Evolutionary conservation across 2,329 filamentous ascomycete species (phyloP), one percentile per base, ranked within the genome.

Genomic region (Fusarium guadeloupense): DNA sequence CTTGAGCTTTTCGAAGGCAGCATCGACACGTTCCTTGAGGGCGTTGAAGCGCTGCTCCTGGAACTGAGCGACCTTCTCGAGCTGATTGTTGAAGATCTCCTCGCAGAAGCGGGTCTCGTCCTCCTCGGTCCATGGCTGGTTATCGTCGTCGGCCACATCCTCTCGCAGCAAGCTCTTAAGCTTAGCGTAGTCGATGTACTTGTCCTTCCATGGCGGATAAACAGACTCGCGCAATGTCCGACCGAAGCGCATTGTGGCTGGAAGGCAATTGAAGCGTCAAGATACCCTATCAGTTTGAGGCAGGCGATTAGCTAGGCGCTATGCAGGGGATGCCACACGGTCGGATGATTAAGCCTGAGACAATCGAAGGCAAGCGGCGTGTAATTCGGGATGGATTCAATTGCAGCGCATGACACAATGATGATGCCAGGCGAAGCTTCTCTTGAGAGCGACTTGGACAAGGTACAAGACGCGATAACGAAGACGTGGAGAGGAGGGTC

Each of bases 131-230:
- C 95, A 99, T 34, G 86, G 81, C 47, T 62, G 59, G 20, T 54
- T 61, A 51, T 89, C 87, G 19, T 89, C 88, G 42, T 87, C 83
- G 21, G 83, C 83, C 55, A 76, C 80, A 73, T 92, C 87, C 75
- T 98, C 95, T 63, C 92, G 89, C 58, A 99, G 81, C 55, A 99
- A 84, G 71, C 84, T 83, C 83, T 98, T 98, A 66, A 99, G 88
- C 83, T 94, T 97, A 69, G 85, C 81, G 77, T 99, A 99, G 80
- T 98, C 93, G 73, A 99, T 92, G 81, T 99, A 98, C 72, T 96
- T 85, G 74, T 89, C 91, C 76, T 90, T 91, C 94, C 94, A 99
- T 72, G 93, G 92, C 68, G 85, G 79, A 76, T 98, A 95, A 69
- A 91, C 82, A 56, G 91, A 88, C 71, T 87, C 85, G 71, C 88